These are phyloP conservation scores for Candida cerambycidarum DNA, from an alignment of 805 yeast genomes.

Conservation along the genomic window DNA sequence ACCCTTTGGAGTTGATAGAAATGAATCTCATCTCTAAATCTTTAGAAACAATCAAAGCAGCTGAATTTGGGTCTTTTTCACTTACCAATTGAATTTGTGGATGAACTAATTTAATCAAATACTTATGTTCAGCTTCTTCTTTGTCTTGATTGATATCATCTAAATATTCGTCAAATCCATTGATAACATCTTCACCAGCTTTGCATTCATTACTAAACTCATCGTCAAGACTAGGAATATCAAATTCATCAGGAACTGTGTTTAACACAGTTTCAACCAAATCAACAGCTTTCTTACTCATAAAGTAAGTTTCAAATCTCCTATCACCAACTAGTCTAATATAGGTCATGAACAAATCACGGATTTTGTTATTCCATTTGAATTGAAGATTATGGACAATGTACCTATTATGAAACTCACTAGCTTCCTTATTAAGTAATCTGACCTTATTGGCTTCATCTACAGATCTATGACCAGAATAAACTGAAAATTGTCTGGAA, in stretches of 20 bases:
- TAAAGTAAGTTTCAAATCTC: slow-evolving; percentile 42
- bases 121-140: slow-evolving; percentile 53
- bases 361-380: slow-evolving; percentile 72
- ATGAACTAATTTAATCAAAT: slow-evolving; percentile 63
- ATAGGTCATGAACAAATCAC: slow-evolving; percentile 65
- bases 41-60: slow-evolving; percentile 53
- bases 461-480: slow-evolving; percentile 28
- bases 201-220: slow-evolving; percentile 17
- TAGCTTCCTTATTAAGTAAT: slow-evolving; percentile 22
- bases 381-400: slow-evolving; percentile 69
- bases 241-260: slow-evolving; percentile 14
- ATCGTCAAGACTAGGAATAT: slow-evolving; percentile 19
- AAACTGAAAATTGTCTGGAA: slow-evolving; percentile 24
- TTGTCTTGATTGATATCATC: slow-evolving; percentile 35
- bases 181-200: slow-evolving; percentile 36
- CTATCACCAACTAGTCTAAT: slow-evolving; percentile 45
- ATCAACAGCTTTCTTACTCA: slow-evolving; percentile 50
- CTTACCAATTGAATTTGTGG: slow-evolving; percentile 78
- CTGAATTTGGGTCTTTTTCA: slow-evolving; percentile 45
- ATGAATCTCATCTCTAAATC: slow-evolving; percentile 59
- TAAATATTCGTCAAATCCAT: slow-evolving; percentile 54
- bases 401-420: slow-evolving; percentile 63
- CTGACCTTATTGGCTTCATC: slow-evolving; percentile 26
- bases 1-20: slow-evolving; percentile 42
- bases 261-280: slow-evolving; percentile 44